Conservation (phyloP, 371 early-diverging fungal species). For the Mortierella sp. region DNA sequence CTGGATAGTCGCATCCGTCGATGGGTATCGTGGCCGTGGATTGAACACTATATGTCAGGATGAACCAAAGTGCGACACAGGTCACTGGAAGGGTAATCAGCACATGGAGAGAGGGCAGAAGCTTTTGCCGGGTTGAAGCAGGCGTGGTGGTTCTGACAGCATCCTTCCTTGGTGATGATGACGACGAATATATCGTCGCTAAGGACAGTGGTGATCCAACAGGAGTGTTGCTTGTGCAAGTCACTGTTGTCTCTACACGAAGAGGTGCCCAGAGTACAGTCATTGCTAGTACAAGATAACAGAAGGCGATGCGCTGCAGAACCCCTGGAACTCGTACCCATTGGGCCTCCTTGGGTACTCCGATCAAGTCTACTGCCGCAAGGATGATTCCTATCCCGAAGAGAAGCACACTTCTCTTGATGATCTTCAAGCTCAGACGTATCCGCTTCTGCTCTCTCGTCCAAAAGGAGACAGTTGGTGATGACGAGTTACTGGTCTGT, state of each 20-base stretch:
- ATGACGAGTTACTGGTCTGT: not conserved
- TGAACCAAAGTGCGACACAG: conserved; percentile 50
- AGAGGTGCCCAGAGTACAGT: conserved; percentile 25
- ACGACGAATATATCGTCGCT: not conserved
- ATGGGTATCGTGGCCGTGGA: conserved; percentile 25
- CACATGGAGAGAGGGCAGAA: not conserved
- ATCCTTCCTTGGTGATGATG: too few species aligned
- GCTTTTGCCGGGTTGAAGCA: not conserved
- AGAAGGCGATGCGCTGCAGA: conserved; percentile 54
- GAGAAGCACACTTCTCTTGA: conserved; percentile 41
- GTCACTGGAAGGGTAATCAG: conserved; percentile 8
- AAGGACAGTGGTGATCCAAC: not conserved
- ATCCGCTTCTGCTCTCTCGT: conserved; percentile 6
- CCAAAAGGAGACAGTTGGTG: conserved; percentile 2
- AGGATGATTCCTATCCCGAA: conserved; percentile 52
- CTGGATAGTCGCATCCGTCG: conserved; percentile 1
- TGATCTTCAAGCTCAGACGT: conserved; percentile 19
- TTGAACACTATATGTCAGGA: conserved; percentile 37
- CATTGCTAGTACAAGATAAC: conserved; percentile 35
- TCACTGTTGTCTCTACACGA: not conserved
- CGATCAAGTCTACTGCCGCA: conserved; percentile 36
- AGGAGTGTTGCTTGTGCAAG: not conserved
- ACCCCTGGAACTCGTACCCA: conserved; percentile 51
- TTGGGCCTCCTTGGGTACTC: not conserved
- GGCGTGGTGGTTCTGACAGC: not conserved